Conservation (phyloP, 2,329 filamentous ascomycete species). For the Berkeleyomyces basicola region DNA sequence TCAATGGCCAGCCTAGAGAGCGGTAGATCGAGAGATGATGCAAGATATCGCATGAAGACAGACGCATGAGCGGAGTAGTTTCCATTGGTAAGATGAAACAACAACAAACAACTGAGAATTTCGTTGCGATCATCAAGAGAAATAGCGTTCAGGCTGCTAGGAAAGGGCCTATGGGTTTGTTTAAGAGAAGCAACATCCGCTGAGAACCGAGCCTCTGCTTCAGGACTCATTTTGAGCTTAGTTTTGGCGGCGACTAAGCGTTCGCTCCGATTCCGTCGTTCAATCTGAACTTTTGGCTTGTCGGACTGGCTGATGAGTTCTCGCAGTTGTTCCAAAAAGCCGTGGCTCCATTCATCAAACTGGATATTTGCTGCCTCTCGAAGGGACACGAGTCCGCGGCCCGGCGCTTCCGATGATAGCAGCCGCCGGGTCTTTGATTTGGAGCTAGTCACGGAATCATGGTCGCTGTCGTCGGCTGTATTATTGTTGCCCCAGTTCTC, state of each 20-base stretch:
- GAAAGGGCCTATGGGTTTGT: constrained; percentile 35
- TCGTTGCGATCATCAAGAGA: constrained; percentile 42
- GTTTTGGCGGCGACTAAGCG: constrained; percentile 18
- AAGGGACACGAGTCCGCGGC: constrained; percentile 13
- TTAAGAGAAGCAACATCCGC: constrained; percentile 30
- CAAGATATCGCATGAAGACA: constrained; percentile 48
- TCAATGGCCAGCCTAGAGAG: constrained; percentile 46
- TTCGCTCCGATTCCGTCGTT: constrained; percentile 29
- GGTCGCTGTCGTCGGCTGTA: constrained; percentile 11
- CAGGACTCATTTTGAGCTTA: constrained; percentile 19
- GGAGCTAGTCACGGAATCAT: not conserved
- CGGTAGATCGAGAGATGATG: constrained; percentile 48
- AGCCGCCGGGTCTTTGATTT: not conserved
- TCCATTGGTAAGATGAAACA: constrained; percentile 55
- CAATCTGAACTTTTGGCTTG: constrained; percentile 29
- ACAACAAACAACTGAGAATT: constrained; percentile 50
- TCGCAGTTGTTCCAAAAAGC: constrained; percentile 10
- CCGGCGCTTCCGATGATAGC: constrained; percentile 9
- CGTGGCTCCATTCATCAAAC: constrained; percentile 10
- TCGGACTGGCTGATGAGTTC: constrained; percentile 8
- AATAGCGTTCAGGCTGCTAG: constrained; percentile 38
- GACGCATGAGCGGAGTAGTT: constrained; percentile 62
- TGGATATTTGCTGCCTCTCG: constrained; percentile 8
- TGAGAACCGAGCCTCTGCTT: constrained; percentile 18
- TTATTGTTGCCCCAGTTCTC: constrained; percentile 11